Evolutionary conservation across 2,329 filamentous ascomycete species (phyloP).

Genomic region (Coniochaeta hoffmannii): DNA sequence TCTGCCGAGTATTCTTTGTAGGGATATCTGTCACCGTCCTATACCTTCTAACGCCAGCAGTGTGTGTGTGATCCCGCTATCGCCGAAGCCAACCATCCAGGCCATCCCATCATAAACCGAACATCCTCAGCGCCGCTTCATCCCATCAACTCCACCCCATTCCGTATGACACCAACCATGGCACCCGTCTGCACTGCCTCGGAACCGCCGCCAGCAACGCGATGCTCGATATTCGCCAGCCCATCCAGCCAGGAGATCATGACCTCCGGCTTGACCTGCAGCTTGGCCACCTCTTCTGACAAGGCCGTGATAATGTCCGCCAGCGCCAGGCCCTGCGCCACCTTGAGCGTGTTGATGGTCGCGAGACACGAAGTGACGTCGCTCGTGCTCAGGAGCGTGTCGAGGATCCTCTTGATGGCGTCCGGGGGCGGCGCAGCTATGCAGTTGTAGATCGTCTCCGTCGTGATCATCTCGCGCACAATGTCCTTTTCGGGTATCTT

Average conservation of each 20-base stretch:
- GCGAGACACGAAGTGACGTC: slow-evolving; percentile 86
- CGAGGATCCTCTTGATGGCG: slow-evolving; percentile 77
- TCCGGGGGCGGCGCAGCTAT: slow-evolving; percentile 90
- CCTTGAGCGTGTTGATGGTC: slow-evolving; percentile 83
- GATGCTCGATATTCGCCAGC: slow-evolving; percentile 85
- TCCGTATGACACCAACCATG: slow-evolving; percentile 79
- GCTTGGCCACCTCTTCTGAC: slow-evolving; percentile 70
- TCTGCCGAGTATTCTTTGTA: too few species aligned
- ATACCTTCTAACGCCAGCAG: background rate
- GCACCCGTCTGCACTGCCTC: slow-evolving; percentile 90
- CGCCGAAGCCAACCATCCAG: background rate
- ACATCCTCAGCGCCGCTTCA: background rate
- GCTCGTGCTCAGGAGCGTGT: slow-evolving; percentile 73
- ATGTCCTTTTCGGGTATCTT: slow-evolving; percentile 57
- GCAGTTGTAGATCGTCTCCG: slow-evolving; percentile 93
- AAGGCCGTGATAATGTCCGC: slow-evolving; percentile 89
- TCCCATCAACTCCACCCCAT: slow-evolving; percentile 67
- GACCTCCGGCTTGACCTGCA: slow-evolving; percentile 80
- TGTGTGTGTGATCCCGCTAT: background rate
- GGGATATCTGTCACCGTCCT: background rate
- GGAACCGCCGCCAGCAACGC: slow-evolving; percentile 78
- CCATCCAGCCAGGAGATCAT: slow-evolving; percentile 90
- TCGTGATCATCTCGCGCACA: slow-evolving; percentile 72
- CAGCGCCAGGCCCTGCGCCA: slow-evolving; percentile 75
- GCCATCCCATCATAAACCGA: background rate